phyloP scores from a whole-genome alignment of 176 grass and related monocot species.

The Echinochloa phyllopogon region DNA sequence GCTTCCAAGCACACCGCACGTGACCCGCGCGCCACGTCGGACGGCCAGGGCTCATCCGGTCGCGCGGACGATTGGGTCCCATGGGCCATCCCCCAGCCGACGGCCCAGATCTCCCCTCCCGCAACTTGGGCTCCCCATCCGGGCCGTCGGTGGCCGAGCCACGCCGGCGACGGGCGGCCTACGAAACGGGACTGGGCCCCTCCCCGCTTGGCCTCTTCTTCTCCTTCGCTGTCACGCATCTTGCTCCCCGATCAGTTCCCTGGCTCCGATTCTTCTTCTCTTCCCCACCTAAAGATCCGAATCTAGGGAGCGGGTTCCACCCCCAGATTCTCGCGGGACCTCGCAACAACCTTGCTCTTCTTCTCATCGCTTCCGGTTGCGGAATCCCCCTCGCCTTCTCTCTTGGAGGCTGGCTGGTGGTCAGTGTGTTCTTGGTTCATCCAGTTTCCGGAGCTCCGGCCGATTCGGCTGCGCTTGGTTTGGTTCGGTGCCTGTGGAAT shows the following conservation, averaged over 20 bases:
- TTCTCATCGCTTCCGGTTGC: neutral
- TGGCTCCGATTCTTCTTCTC: slow-evolving; percentile 25
- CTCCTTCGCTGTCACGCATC: slow-evolving; percentile 31
- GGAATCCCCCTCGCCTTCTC: neutral
- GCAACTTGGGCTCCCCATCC: neutral
- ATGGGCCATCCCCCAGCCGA: neutral
- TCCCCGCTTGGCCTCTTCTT: neutral
- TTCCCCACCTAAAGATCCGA: slow-evolving; percentile 25
- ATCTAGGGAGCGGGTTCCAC: slow-evolving; percentile 5
- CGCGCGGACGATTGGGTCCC: slow-evolving; percentile 1
- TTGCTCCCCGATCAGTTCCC: neutral
- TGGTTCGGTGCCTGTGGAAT: neutral
- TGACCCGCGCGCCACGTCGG: slow-evolving; percentile 32
- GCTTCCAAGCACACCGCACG: neutral
- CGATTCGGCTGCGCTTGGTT: neutral
- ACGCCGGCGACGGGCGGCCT: slow-evolving; percentile 3
- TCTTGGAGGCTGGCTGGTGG: neutral
- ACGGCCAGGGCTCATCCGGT: neutral
- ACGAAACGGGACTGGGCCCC: neutral
- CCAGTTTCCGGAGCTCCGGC: neutral
- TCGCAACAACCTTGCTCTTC: slow-evolving; percentile 20
- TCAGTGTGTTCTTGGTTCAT: slow-evolving; percentile 13
- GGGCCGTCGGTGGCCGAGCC: neutral
- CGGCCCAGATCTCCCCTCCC: neutral
- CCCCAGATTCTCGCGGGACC: slow-evolving; percentile 26